Evolutionary conservation across 768 basidiomycete genomes (phyloP).

Genomic region (Tremella mesenterica): DNA sequence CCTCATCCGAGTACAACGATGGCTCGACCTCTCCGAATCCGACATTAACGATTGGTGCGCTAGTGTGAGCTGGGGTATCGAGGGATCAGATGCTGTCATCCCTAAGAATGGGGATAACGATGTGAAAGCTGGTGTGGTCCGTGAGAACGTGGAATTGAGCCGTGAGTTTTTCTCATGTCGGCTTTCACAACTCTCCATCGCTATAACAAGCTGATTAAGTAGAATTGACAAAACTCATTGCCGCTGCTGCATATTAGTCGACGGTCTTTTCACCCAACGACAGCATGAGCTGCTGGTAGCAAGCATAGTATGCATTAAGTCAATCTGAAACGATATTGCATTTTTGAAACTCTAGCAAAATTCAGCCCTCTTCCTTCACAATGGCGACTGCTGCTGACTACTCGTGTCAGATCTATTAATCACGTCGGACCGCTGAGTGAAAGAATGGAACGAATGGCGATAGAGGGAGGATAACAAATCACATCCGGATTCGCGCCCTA

Average conservation of each 20-base stretch:
- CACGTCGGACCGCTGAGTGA: too few species aligned
- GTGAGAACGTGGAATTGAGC: slow-evolving; percentile 43
- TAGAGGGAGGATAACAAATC: too few species aligned
- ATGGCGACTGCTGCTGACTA: too few species aligned
- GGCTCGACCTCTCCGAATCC: slow-evolving; percentile 35
- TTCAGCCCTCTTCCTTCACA: too few species aligned
- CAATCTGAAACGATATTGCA: too few species aligned
- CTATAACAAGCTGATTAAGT: not conserved
- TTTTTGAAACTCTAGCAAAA: too few species aligned
- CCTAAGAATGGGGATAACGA: slow-evolving; percentile 45
- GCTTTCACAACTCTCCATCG: not conserved
- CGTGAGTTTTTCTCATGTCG: slow-evolving; percentile 32
- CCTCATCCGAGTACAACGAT: slow-evolving; percentile 29
- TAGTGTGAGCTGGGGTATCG: slow-evolving; percentile 38
- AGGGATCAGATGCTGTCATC: slow-evolving; percentile 38
- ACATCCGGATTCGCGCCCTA: too few species aligned
- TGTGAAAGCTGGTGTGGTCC: slow-evolving; percentile 45
- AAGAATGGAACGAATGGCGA: too few species aligned
- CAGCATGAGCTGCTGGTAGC: too few species aligned
- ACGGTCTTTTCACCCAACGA: too few species aligned
- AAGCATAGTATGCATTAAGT: too few species aligned
- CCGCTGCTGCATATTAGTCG: slow-evolving; percentile 36
- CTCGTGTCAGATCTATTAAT: too few species aligned
- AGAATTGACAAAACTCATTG: slow-evolving; percentile 45
- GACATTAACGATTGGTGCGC: slow-evolving; percentile 30